Conservation (phyloP, 345 rosid species). For the Rhodamnia argentea region DNA sequence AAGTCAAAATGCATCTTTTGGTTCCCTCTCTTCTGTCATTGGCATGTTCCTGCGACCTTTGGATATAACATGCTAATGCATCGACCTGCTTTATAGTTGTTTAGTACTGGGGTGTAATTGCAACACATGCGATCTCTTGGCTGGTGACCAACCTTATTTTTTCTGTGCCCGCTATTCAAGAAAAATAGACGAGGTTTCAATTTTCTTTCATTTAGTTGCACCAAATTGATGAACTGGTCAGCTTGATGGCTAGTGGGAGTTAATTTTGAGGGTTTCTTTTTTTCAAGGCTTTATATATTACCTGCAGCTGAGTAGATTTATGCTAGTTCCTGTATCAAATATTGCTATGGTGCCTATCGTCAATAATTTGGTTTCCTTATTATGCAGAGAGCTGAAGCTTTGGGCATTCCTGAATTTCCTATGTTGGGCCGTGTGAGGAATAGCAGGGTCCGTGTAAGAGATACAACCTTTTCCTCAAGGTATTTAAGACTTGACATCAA, state of each 20-base stretch:
- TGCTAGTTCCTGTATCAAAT: not conserved
- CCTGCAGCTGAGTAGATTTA: not conserved
- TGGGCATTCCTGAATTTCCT: constrained; percentile 87
- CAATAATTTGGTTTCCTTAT: not conserved
- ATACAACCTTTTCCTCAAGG: constrained; percentile 94
- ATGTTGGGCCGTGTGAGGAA: constrained; percentile 79
- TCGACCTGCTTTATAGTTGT: not conserved
- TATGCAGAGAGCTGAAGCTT: constrained; percentile 70
- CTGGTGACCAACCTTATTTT: not conserved
- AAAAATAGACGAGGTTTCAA: not conserved
- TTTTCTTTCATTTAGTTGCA: not conserved
- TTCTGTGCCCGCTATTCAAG: not conserved
- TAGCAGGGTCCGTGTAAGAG: constrained; percentile 78
- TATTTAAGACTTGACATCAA: constrained; percentile 3
- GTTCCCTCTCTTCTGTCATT: not conserved
- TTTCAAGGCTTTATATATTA: not conserved
- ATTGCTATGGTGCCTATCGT: not conserved
- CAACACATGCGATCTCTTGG: not conserved
- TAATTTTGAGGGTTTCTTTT: not conserved
- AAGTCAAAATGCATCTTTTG: not conserved
- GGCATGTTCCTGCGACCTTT: not conserved
- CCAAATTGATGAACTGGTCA: not conserved
- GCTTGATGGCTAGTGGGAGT: not conserved
- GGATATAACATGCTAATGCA: not conserved
- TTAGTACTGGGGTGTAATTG: not conserved